phyloP scores from a whole-genome alignment of 2,329 filamentous ascomycete species.

The Fusarium oligoseptatum region DNA sequence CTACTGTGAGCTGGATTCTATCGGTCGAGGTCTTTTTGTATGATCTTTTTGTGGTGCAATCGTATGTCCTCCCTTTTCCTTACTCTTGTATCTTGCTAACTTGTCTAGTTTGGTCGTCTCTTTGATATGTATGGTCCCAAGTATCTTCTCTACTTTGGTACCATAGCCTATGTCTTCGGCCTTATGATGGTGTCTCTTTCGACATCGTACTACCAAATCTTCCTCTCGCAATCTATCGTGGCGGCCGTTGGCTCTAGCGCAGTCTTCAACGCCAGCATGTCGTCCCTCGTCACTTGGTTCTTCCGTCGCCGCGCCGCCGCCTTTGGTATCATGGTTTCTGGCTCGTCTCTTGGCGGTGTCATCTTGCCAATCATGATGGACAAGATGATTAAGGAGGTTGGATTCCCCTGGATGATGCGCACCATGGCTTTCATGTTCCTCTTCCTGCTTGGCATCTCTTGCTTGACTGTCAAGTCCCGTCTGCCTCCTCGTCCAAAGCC shows the following conservation, averaged over 20 bases:
- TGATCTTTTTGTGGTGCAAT: constrained; percentile 64
- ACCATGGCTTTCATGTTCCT: constrained; percentile 62
- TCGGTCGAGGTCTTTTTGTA: constrained; percentile 65
- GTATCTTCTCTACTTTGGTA: constrained; percentile 66
- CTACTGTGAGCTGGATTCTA: constrained; percentile 71
- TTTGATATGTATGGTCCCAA: constrained; percentile 76
- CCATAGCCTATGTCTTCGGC: constrained; percentile 70
- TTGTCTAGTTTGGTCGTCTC: constrained; percentile 64
- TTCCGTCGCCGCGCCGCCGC: constrained; percentile 64
- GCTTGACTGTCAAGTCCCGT: constrained; percentile 52
- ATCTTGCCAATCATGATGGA: constrained; percentile 73
- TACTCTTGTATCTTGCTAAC: not conserved
- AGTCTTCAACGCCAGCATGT: constrained; percentile 59
- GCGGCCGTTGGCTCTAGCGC: constrained; percentile 58
- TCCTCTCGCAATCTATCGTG: constrained; percentile 59
- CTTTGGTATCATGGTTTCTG: constrained; percentile 66
- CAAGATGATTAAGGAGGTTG: constrained; percentile 62
- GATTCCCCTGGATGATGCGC: constrained; percentile 64
- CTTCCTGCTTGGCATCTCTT: constrained; percentile 50
- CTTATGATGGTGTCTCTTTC: constrained; percentile 74
- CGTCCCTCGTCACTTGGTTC: constrained; percentile 65
- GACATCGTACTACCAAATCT: constrained; percentile 59
- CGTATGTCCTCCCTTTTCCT: constrained; percentile 51
- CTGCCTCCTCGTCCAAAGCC: constrained; percentile 61
- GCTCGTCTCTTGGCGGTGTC: constrained; percentile 67